Evolutionary conservation across 2,329 filamentous ascomycete species (phyloP), one percentile per base, ranked within the genome.

Genomic region (Talaromyces pinophilus): DNA sequence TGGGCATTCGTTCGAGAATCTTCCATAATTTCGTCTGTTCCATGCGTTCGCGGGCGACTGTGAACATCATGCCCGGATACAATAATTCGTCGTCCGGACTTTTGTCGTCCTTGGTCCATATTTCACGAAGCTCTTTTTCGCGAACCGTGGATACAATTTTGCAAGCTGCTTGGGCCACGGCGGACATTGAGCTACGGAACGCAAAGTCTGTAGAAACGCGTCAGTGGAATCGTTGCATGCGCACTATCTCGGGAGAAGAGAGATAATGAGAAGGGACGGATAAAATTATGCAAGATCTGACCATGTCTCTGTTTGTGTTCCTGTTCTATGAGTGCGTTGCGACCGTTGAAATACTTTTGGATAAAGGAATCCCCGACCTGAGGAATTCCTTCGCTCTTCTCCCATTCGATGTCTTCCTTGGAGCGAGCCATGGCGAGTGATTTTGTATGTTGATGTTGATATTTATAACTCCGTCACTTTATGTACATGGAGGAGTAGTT

Each of bases 51-150:
- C 93, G 94, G 71, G 92, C 92, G 42, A 94, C 84, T 42, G 87
- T 89, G 79, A 97, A 97, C 91, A 96, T 95, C 90, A 97, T 96
- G 11, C 93, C 93, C 0, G 92, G 92, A 75, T 91, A 92, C 61
- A 94, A 82, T 70, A 88, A 87, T 68, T 87, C 85, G 3, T 89
- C 88, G 2, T 92, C 81, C 54, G 55, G 62, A 10, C 6, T n/a
- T 11, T 46, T 38, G 5, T 65, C 15, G 10, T 84, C 84, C 73
- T 93, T 88, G 72, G 89, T 92, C 93, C 93, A 97, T 67, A 94
- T 82, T 2, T 87, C 89, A 62, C 84, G 82, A 72, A 89, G 87
- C 80, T 98, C 94, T 72, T 92, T 86, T 62, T 87, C 85, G 52
- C 93, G 88, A 73, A 97, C 95, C 68, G 87, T 86, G 6, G 88